These are phyloP conservation scores for Lithospermum erythrorhizon DNA, from an alignment of 257 asterid genomes.

Conservation along the genomic window DNA sequence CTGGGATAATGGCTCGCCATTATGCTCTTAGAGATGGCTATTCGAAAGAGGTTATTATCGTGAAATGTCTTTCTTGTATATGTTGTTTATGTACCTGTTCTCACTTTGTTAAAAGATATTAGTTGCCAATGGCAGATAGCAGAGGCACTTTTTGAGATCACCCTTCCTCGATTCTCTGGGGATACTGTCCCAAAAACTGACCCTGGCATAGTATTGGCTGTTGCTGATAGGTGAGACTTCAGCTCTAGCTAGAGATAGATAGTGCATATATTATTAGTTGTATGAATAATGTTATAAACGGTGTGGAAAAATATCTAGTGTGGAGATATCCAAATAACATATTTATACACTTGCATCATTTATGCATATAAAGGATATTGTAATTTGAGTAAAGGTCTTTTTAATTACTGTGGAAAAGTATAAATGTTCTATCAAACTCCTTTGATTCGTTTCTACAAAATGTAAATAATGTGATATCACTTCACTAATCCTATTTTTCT, in stretches of 20 bases:
- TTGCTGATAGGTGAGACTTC: slow-evolving; percentile 64
- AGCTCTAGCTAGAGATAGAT: not conserved
- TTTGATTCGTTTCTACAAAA: no score
- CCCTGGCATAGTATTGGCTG: slow-evolving; percentile 73
- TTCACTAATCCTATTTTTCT: no score
- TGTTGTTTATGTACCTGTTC: slow-evolving; percentile 8
- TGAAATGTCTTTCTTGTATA: slow-evolving; percentile 4
- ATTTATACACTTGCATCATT: no score
- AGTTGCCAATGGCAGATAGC: slow-evolving; percentile 40
- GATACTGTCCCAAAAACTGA: slow-evolving; percentile 80
- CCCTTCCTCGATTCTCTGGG: slow-evolving; percentile 87
- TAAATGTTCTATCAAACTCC: no score
- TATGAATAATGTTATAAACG: not conserved
- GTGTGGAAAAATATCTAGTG: no score
- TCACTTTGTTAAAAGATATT: not conserved
- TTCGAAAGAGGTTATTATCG: slow-evolving; percentile 54
- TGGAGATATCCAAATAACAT: no score
- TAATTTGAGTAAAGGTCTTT: no score
- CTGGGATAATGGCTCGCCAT: slow-evolving; percentile 90
- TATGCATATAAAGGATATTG: no score
- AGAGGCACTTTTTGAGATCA: slow-evolving; percentile 80
- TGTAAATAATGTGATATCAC: no score
- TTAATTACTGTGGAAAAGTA: no score
- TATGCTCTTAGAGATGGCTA: slow-evolving; percentile 94
- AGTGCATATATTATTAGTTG: not conserved